Base-by-base conservation (phyloP, 257 asterid species). In the Thymus mandschuricus region DNA sequence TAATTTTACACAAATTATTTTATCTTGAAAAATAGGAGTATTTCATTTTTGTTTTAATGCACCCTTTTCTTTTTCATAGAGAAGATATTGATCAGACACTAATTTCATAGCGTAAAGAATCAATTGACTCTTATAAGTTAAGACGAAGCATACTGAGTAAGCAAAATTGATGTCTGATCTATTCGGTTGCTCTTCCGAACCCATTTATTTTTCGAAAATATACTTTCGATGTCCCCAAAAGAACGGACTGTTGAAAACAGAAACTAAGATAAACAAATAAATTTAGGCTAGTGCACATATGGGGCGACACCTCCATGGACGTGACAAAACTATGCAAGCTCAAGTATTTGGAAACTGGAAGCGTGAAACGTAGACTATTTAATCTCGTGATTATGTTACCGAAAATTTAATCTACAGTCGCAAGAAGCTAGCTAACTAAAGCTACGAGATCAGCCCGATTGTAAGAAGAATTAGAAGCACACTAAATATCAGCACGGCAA, bases 361-460 rank as follows among this genome's bases (percentile, higher is more conserved):
- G 11, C 21, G 21, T 21, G 21, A 21, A 21, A 21, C 21, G 30
- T 10, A 52, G 54, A 48, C 41, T 33, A 77, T 13, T 12, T 8
- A 11, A 78, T 46, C 33, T 67, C 63, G 52, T 56, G 40, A 48
- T 49, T 64, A 41, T 40, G 48, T 8, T 8, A 56, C 31, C 48
- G 33, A 44, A 56, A 48, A 50, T 73, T 21, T n/a, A 50, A 69
- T 57, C 63, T 69, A 68, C 66, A 69, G 28, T 44, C 73, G 48
- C 61, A 60, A 68, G 38, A 49, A 49, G 48, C 54, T 55, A 21
- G 21, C 69, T 30, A 15, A 40, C 21, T 44, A 57, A 10, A 58
- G 45, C 77, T 41, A 68, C 3, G 60, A 57, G 29, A 30, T 57
- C 1, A 11, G 38, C 31, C 27, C 12, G 21, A 55, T 8, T 8